phyloP scores from a whole-genome alignment of 371 early-diverging fungal genomes.

The Sporodiniella umbellata region DNA sequence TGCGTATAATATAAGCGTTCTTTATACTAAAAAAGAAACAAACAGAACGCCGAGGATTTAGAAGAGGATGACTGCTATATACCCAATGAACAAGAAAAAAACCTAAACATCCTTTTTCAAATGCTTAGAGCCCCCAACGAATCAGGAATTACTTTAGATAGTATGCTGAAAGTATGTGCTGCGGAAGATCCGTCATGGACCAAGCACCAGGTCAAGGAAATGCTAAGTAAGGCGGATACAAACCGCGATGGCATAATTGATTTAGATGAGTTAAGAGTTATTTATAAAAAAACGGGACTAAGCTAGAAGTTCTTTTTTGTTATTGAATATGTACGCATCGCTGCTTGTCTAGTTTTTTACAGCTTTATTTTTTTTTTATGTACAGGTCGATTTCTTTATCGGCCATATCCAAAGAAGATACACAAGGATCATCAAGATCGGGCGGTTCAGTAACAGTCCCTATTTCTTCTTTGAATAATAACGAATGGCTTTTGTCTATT shows the following conservation, averaged over 20 bases:
- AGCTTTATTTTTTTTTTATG: background rate
- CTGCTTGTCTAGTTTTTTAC: background rate
- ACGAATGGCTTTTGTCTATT: background rate
- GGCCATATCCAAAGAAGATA: background rate
- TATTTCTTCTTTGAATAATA: background rate
- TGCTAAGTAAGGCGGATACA: constrained; percentile 37
- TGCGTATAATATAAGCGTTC: background rate
- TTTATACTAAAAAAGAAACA: background rate
- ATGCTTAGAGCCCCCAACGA: constrained; percentile 18
- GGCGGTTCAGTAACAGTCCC: background rate
- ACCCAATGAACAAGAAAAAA: constrained; percentile 1
- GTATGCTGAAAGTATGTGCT: constrained; percentile 21
- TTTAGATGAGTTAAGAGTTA: constrained; percentile 23
- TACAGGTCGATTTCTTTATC: background rate
- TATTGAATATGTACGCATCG: background rate
- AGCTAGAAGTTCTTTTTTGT: background rate
- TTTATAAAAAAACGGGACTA: constrained; percentile 31
- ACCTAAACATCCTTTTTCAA: constrained; percentile 14
- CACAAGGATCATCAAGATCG: background rate
- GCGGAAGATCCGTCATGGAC: constrained; percentile 26
- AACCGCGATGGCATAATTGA: constrained; percentile 43
- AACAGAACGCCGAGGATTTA: background rate
- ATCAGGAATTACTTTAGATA: constrained; percentile 28
- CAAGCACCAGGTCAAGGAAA: constrained; percentile 28
- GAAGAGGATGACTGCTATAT: constrained; percentile 6